Conservation (phyloP, 2,329 filamentous ascomycete species). For the Cladobotryum protrusum region DNA sequence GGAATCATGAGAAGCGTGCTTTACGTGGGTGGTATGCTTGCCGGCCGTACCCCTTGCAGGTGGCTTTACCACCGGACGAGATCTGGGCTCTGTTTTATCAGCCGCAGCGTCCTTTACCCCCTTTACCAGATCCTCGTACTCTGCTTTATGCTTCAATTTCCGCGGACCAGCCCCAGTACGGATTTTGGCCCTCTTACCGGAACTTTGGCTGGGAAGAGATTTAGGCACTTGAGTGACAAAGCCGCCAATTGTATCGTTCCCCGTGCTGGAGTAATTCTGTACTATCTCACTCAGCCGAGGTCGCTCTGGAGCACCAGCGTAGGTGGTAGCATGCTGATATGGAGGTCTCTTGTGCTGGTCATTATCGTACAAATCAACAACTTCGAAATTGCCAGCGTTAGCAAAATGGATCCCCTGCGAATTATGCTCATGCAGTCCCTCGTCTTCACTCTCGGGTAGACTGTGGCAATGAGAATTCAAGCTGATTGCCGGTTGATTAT, state of each 20-base stretch:
- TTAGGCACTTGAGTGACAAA: not conserved
- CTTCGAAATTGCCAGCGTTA: slow-evolving; percentile 4
- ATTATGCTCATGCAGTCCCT: slow-evolving; percentile 1
- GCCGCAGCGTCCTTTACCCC: not conserved
- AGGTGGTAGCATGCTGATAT: slow-evolving; percentile 22
- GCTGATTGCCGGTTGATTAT: slow-evolving; percentile 14
- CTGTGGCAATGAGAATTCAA: slow-evolving; percentile 10
- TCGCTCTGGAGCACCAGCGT: slow-evolving; percentile 15
- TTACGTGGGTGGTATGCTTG: slow-evolving; percentile 4
- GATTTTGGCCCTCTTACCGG: slow-evolving; percentile 11
- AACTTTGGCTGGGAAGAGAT: slow-evolving; percentile 11
- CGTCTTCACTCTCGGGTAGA: not conserved
- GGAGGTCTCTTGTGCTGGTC: slow-evolving; percentile 9
- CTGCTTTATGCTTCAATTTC: slow-evolving; percentile 4
- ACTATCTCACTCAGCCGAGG: slow-evolving; percentile 22
- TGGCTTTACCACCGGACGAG: slow-evolving; percentile 11
- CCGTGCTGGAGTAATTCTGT: slow-evolving; percentile 20
- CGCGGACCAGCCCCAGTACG: not conserved
- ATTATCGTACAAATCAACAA: slow-evolving; percentile 9
- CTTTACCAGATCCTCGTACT: slow-evolving; percentile 7
- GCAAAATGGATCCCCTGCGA: slow-evolving; percentile 6
- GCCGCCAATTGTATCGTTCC: slow-evolving; percentile 6
- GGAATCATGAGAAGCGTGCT: slow-evolving; percentile 11
- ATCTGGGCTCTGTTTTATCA: not conserved
- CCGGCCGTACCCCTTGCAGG: not conserved